Base-by-base conservation (phyloP, 1,139 yeast species). In the Nakaseomyces bracarensis region DNA sequence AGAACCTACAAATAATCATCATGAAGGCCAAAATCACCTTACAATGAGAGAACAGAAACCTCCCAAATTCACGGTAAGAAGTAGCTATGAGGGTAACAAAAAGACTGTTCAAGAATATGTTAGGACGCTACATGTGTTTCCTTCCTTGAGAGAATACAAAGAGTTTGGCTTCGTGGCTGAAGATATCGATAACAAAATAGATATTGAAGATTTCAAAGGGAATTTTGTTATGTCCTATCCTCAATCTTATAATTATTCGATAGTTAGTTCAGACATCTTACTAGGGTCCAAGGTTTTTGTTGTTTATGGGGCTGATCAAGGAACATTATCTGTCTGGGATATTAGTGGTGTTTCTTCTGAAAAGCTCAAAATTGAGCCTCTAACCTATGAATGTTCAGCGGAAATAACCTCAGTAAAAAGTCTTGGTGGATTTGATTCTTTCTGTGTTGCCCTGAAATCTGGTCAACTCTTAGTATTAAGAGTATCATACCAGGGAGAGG, bases 311-410 rank as follows among this genome's bases (percentile, higher is more conserved):
- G 83, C 93, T 3, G 81, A 78, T 36, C 71, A 73, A 39, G 96
- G 97, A 0, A 54, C 65, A 2, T 55, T 91, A 36, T 80, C 77
- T 49, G 63, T 91, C 0, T 91, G 97, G 97, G 95, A 86, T 53
- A 64, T 79, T 1, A 58, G 66, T 11, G 74, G 79, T 45, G 64
- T 89, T 36, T 87, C 80, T 44, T 74, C 73, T 47, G 81, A 79
- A 41, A 77, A 79, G 1, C 70, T 79, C 3, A 77, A 80, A 36
- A 70, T 75, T 21, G 73, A 95, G 0, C 69, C 75, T 6, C 52
- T 75, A 5, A 64, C 72, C 1, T 55, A 73, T 1, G 70, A 72
- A 34, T 61, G 79, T 40, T 70, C 71, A 0, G 67, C 77, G 0
- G 46, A 75, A 0, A 68, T 82, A 9, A 67, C 70, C 0, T 63